Evolutionary conservation across 192 early-diverging fungal genomes (phyloP).

Genomic region (Cladochytrium replicatum): DNA sequence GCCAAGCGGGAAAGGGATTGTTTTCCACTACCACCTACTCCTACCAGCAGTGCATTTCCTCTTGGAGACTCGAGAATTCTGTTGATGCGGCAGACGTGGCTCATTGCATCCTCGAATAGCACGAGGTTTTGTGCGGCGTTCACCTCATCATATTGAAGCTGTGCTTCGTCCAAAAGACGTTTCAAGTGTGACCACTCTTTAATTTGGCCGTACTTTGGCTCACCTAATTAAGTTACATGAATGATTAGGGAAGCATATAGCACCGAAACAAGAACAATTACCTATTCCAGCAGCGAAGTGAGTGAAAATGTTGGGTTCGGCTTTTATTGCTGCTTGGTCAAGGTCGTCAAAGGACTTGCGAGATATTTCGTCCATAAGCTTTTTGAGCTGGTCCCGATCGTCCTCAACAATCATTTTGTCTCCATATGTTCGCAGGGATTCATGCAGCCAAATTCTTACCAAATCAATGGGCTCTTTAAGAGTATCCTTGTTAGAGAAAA

Average conservation of each 20-base stretch:
- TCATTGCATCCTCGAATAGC: conserved; percentile 58
- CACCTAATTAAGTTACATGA: too few relatives aligned
- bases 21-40: conserved; percentile 55
- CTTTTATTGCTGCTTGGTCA: conserved; percentile 41
- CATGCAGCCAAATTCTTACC: conserved; percentile 46
- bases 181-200: conserved; percentile 46
- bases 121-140: conserved; percentile 56
- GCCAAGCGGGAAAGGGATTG: conserved; percentile 50
- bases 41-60: conserved; percentile 53
- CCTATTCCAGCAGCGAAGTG: conserved; percentile 51
- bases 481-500: conserved; percentile 51
- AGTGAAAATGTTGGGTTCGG: conserved; percentile 48
- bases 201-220: conserved; percentile 48
- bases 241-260: neutral
- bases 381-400: conserved; percentile 35
- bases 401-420: conserved; percentile 50
- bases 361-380: conserved; percentile 44
- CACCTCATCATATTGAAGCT: conserved; percentile 51
- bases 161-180: conserved; percentile 47
- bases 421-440: conserved; percentile 46
- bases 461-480: conserved; percentile 47
- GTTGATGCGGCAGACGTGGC: conserved; percentile 55
- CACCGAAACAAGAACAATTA: neutral
- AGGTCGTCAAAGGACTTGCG: conserved; percentile 56
- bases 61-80: conserved; percentile 50